phyloP scores from a whole-genome alignment of 1,284 basidiomycete species.

The Austropuccinia psidii region DNA sequence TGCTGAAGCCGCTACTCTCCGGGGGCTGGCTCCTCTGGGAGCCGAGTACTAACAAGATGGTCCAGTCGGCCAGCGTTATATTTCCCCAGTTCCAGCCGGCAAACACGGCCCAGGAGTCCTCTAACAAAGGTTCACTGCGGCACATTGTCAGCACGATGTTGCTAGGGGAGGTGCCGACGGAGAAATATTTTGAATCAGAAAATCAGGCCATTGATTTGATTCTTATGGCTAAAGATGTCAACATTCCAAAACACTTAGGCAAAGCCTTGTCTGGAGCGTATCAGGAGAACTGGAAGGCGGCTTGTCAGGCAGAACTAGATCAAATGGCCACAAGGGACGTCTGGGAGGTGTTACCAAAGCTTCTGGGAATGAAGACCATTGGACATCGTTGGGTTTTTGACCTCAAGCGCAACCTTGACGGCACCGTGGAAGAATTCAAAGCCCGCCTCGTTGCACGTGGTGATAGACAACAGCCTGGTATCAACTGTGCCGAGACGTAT shows the following conservation, averaged over 20 bases:
- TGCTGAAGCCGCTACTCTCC: background rate
- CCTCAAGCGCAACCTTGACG: background rate
- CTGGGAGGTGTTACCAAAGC: no score
- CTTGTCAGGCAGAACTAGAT: no score
- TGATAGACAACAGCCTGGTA: background rate
- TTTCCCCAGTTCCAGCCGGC: background rate
- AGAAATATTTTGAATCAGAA: background rate
- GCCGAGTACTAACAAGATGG: background rate
- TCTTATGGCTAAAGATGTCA: no score
- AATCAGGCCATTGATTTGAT: no score
- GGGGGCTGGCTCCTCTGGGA: background rate
- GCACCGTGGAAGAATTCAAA: background rate
- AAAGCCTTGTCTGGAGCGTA: no score
- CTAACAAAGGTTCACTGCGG: background rate
- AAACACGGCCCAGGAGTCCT: background rate
- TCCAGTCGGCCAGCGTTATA: background rate
- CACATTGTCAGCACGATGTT: background rate
- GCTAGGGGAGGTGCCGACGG: background rate
- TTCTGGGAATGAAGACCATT: no score
- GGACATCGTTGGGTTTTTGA: background rate
- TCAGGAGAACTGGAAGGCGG: no score
- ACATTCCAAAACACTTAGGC: no score
- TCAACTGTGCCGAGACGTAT: background rate
- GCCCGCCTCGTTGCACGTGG: background rate
- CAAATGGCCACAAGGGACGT: no score